Base-by-base conservation (phyloP, 2,329 filamentous ascomycete species). In the Aureobasidium leucospermi region DNA sequence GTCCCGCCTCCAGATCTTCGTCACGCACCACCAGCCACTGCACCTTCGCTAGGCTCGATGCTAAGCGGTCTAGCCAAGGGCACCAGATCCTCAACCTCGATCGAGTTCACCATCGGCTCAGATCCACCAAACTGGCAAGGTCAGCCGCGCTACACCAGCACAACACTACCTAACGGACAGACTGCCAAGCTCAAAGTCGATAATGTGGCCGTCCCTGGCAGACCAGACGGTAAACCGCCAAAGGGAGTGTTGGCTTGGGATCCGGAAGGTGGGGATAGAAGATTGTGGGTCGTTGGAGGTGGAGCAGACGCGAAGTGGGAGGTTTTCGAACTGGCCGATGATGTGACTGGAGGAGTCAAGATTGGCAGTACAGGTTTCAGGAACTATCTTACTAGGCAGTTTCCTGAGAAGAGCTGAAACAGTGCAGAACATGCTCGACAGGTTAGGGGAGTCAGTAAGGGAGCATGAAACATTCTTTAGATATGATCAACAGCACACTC, bases 241-340 rank as follows among this genome's bases (percentile, higher is more conserved):
- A 96, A 96, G 71, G 94, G 94, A 0, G 76, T 94, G 7, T 81
- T 96, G 60, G 91, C 91, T 2, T 97, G 95, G 90, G 67, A 66
- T 34, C 65, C 67, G 2, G 56, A 61, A 9, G 52, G 53, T 6
- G 60, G 51, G 16, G 62, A 64, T 13, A 56, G 56, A 13, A 64
- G 46, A 32, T 43, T 73, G 1, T 69, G 67, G 59, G 67, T 72
- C 34, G 62, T 72, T 16, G 70, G 67, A 19, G 71, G 71, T 19
- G 71, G 71, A 3, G 65, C 63, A 32, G 68, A 72, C 61, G 65
- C 68, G 6, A 63, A 67, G 13, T 73, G 71, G 71, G 70, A 73
- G 57, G 62, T 64, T 42, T 73, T 73, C 58, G 67, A 70, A 34
- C 36, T 73, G 8, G 41, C 66, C 29, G 67, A 61, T n/a, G 58